phyloP scores from a whole-genome alignment of 1,284 basidiomycete genomes.

The Sporisorium reilianum region DNA sequence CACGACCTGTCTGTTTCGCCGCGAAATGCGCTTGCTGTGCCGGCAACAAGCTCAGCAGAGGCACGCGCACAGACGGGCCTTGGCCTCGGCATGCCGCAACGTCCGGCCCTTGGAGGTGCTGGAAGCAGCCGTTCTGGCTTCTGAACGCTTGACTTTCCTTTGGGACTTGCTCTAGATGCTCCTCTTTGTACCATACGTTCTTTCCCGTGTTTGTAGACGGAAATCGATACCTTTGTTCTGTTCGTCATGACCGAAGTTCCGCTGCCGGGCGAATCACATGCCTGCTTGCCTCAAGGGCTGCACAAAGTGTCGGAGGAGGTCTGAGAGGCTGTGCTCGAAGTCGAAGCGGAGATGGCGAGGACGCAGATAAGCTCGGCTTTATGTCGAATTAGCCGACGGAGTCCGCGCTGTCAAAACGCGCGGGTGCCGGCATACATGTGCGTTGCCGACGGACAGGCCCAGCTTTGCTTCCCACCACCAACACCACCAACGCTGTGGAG shows the following conservation, averaged over 20 bases:
- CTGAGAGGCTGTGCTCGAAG: neutral
- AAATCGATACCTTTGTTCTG: neutral
- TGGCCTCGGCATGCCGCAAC: slow-evolving; percentile 33
- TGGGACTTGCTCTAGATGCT: neutral
- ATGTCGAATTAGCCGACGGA: slow-evolving; percentile 4
- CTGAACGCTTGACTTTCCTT: neutral
- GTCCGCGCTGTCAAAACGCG: slow-evolving; percentile 3
- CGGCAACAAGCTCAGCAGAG: neutral
- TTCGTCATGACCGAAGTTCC: neutral
- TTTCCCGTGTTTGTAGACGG: neutral
- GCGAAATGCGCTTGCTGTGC: neutral
- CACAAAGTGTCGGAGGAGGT: too few relatives aligned
- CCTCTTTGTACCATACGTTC: neutral
- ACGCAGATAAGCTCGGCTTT: neutral
- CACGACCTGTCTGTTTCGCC: slow-evolving; percentile 37
- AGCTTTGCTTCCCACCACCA: neutral
- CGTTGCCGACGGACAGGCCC: neutral
- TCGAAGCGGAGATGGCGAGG: neutral
- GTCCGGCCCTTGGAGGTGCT: slow-evolving; percentile 29
- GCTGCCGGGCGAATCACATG: too few relatives aligned
- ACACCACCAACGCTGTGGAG: neutral
- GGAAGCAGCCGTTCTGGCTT: slow-evolving; percentile 38
- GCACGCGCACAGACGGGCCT: slow-evolving; percentile 25
- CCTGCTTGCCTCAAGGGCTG: too few relatives aligned
- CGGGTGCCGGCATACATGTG: neutral